Evolutionary conservation across 805 yeast genomes (phyloP).

Genomic region (Pichia scutulata): DNA sequence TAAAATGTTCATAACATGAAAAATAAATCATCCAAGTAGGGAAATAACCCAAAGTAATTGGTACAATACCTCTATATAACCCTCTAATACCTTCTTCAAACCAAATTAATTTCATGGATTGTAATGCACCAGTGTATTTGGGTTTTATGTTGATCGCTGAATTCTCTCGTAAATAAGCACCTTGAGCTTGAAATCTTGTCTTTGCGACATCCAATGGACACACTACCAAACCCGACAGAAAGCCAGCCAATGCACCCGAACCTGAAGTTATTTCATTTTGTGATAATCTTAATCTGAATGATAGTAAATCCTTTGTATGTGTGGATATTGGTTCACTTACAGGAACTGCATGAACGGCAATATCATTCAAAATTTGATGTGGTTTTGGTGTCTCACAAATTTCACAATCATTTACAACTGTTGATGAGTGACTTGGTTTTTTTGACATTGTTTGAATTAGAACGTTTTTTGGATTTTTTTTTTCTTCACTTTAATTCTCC

Average conservation of each 20-base stretch:
- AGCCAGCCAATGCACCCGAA: constrained; percentile 93
- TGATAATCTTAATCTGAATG: constrained; percentile 13
- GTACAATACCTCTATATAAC: constrained; percentile 81
- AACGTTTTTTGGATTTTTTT: no score
- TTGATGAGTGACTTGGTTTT: neutral
- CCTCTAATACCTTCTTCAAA: constrained; percentile 78
- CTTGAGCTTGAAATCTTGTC: constrained; percentile 91
- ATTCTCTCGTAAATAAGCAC: constrained; percentile 32
- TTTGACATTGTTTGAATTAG: neutral
- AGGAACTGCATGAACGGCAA: constrained; percentile 11
- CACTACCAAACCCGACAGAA: constrained; percentile 78
- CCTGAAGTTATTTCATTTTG: constrained; percentile 54
- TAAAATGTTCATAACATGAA: constrained; percentile 78
- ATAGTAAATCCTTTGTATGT: constrained; percentile 12
- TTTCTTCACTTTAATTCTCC: neutral
- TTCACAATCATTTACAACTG: neutral
- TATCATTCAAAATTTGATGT: constrained; percentile 11
- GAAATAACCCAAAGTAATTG: constrained; percentile 88
- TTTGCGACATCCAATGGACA: constrained; percentile 96
- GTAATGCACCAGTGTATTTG: constrained; percentile 51
- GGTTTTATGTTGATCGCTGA: constrained; percentile 7
- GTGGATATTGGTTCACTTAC: constrained; percentile 11
- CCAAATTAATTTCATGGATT: constrained; percentile 59
- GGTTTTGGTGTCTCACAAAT: constrained; percentile 8
- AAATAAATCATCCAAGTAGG: constrained; percentile 98